Evolutionary conservation across 257 asterid genomes (phyloP), one percentile per base, ranked within the genome.

Genomic region (Rubia yunnanensis): DNA sequence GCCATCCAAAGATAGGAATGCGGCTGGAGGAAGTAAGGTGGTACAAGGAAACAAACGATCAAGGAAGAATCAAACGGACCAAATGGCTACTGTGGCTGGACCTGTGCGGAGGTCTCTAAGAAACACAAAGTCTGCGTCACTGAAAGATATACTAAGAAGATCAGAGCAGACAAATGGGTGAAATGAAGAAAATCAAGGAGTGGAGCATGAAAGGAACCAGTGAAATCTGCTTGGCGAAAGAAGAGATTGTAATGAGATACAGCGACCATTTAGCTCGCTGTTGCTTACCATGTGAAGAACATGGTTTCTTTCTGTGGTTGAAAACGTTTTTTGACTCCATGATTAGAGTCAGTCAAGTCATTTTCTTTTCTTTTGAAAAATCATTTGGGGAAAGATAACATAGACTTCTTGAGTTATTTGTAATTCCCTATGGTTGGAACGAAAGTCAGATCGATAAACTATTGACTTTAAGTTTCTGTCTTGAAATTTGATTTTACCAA

Each of bases 51-150:
- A 36, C 60, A 86, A 80, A 80, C 81, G 63, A 68, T 70, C 50
- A 63, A 71, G 68, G 72, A 77, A 75, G n/a, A 73, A 77, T 23
- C 75, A 62, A 76, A 82, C 63, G 59, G 79, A 58, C 46, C 82
- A 72, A 72, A 68, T 75, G 63, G 81, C 66, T 72, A 69, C 83
- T 48, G 24, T 82, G 62, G 82, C 73, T 67, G 74, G 80, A 64
- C 94, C 98, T 69, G 71, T 86, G 77, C 84, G 95, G n/a, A 94
- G 98, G 48, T 88, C 96, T 70, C 86, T 89, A 60, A 88, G 96
- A 79, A 76, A 75, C 67, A 82, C 83, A 60, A 92, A 79, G 76
- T 79, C 80, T 38, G 57, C 73, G 22, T 54, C 83, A 31, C 72
- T 76, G 66, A 79, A 72, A 75, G 80, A 66, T 36, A 44, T 44